These are phyloP conservation scores for Russula vinacea DNA, from an alignment of 768 basidiomycete genomes.

Conservation along the genomic window DNA sequence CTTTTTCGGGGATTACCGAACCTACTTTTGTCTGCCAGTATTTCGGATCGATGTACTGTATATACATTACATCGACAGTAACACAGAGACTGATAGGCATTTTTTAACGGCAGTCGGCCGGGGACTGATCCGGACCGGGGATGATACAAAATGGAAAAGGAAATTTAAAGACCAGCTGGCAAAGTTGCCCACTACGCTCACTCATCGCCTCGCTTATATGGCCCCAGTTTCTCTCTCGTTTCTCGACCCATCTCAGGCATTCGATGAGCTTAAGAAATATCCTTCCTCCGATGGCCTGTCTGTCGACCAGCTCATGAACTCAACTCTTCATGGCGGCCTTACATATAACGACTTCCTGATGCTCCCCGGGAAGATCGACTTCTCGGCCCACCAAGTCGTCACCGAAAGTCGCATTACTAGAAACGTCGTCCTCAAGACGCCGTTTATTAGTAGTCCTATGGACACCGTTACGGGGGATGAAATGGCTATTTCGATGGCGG, in stretches of 20 bases:
- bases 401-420: constrained; percentile 86
- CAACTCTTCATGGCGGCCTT: constrained; percentile 79
- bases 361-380: constrained; percentile 94
- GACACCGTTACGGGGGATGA: constrained; percentile 97
- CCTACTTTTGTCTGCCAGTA: no score
- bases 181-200: constrained; percentile 20
- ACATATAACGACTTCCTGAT: constrained; percentile 98
- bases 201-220: neutral
- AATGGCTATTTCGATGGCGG: constrained; percentile 92
- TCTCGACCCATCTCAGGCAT: constrained; percentile 49
- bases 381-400: constrained; percentile 73
- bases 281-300: constrained; percentile 75
- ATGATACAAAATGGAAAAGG: neutral
- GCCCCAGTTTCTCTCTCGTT: neutral
- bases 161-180: constrained; percentile 5
- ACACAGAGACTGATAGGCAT: no score
- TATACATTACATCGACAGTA: no score
- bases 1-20: no score
- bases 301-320: constrained; percentile 83
- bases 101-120: no score
- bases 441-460: constrained; percentile 98
- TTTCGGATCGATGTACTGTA: no score
- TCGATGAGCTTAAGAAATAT: constrained; percentile 75
- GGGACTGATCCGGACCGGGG: neutral
- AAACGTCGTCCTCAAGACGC: constrained; percentile 89